A percentile compares a stretch with the other conserved stretches of the same genome.
Conservation (phyloP, 1,284 basidiomycete genomes). For the Singerocomus inundabilis region DNA sequence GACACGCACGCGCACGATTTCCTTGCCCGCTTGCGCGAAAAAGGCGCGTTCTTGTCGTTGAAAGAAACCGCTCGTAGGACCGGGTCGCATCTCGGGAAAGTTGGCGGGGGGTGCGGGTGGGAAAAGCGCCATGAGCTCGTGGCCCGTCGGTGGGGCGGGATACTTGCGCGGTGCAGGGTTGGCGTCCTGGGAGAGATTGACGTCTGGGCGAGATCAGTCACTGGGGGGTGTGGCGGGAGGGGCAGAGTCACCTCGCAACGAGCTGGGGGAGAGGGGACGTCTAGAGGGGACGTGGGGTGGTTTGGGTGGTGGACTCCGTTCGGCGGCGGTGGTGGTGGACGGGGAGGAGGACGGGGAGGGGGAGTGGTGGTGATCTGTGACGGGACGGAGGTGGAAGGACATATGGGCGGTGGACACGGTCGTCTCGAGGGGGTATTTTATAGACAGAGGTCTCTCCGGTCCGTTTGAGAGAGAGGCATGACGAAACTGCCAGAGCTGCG, state of each 20-base stretch:
- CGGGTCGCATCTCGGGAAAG: conserved; percentile 49
- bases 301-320: conserved; percentile 29
- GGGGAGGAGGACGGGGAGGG: conserved; percentile 30
- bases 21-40: conserved; percentile 70
- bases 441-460: conserved; percentile 26
- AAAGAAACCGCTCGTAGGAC: conserved; percentile 68
- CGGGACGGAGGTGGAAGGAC: conserved; percentile 51
- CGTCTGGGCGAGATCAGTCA: conserved; percentile 43
- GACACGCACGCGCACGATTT: conserved; percentile 68
- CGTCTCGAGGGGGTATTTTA: too few relatives aligned
- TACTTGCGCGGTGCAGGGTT: conserved; percentile 52
- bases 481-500: conserved; percentile 21
- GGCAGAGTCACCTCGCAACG: conserved; percentile 47
- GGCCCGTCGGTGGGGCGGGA: conserved; percentile 71
- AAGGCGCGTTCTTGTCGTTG: conserved; percentile 70
- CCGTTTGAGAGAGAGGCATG: conserved; percentile 23
- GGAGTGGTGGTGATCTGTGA: conserved; percentile 30
- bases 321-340: conserved; percentile 21
- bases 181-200: conserved; percentile 52
- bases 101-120: conserved; percentile 60
- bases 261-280: conserved; percentile 47
- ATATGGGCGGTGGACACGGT: conserved; percentile 27
- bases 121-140: conserved; percentile 79
- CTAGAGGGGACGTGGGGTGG: conserved; percentile 13
- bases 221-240: not conserved